These are phyloP conservation scores for Cruciata laevipes DNA, from an alignment of 257 asterid species.

Conservation along the genomic window DNA sequence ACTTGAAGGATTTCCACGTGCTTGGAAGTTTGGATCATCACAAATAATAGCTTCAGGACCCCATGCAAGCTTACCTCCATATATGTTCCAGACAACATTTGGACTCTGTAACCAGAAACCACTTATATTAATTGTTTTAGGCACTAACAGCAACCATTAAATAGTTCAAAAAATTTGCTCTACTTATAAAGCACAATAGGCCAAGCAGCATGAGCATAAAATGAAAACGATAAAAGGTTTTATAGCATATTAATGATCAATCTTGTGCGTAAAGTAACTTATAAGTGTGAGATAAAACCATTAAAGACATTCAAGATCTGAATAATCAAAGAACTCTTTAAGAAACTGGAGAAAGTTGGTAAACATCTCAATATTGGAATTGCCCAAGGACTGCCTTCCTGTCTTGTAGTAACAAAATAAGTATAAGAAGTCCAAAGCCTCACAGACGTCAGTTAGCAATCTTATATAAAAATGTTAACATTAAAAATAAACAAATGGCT, in stretches of 20 bases:
- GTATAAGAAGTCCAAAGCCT: background rate
- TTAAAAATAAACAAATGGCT: background rate
- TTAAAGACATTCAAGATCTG: background rate
- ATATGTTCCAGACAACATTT: conserved; percentile 40
- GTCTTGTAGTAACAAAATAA: background rate
- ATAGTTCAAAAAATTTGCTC: conserved; percentile 1
- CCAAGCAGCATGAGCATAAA: background rate
- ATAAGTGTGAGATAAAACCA: background rate
- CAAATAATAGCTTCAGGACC: too few species aligned
- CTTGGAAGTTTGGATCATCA: conserved; percentile 47
- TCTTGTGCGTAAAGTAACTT: background rate
- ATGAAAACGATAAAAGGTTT: background rate
- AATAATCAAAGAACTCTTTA: background rate
- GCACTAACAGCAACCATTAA: conserved; percentile 7
- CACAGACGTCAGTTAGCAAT: background rate
- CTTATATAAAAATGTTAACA: background rate
- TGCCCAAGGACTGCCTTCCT: background rate
- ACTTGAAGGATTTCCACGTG: conserved; percentile 39
- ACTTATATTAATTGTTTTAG: conserved; percentile 5
- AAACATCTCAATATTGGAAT: background rate
- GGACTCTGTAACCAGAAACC: conserved; percentile 23
- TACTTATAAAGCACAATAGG: background rate
- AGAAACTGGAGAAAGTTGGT: background rate
- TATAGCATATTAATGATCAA: background rate
- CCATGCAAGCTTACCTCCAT: conserved; percentile 44